Conservation (phyloP, 208 protist genomes). For the Angomonas ambiguus region DNA sequence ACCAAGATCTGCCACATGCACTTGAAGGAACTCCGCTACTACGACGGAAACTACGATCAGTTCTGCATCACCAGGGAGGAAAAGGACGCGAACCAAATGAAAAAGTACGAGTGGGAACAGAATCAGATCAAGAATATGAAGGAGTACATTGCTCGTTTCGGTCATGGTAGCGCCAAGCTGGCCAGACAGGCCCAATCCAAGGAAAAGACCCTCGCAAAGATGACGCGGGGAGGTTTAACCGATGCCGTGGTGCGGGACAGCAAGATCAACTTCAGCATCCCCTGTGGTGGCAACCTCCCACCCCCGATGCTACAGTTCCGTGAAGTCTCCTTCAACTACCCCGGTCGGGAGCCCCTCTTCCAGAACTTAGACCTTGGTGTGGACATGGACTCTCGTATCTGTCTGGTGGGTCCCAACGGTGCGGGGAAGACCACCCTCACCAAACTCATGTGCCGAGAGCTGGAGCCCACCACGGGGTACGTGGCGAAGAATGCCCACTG, state of each 20-base stretch:
- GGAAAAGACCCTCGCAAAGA: conserved; percentile 93
- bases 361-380: conserved; percentile 92
- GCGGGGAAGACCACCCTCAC: conserved; percentile 96
- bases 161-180: conserved; percentile 94
- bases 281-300: conserved; percentile 70
- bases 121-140: conserved; percentile 97
- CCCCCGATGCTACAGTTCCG: conserved; percentile 94
- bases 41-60: conserved; percentile 95
- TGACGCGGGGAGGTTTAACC: conserved; percentile 93
- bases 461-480: conserved; percentile 86
- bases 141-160: conserved; percentile 95
- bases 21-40: conserved; percentile 85
- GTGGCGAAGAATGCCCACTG: conserved; percentile 91
- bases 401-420: conserved; percentile 96
- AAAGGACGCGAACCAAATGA: conserved; percentile 95
- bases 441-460: conserved; percentile 93
- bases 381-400: conserved; percentile 94
- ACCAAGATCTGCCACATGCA: conserved; percentile 95
- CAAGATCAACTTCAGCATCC: conserved; percentile 83
- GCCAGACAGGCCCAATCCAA: conserved; percentile 93
- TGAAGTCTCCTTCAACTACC: conserved; percentile 90
- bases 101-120: conserved; percentile 95
- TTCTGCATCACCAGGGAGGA: conserved; percentile 92
- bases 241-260: conserved; percentile 83
- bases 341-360: conserved; percentile 85